Percentiles rank a stretch among this genome's conserved stretches.
Conservation (phyloP, 2,329 filamentous ascomycete genomes). For the Aspergillus persii region DNA sequence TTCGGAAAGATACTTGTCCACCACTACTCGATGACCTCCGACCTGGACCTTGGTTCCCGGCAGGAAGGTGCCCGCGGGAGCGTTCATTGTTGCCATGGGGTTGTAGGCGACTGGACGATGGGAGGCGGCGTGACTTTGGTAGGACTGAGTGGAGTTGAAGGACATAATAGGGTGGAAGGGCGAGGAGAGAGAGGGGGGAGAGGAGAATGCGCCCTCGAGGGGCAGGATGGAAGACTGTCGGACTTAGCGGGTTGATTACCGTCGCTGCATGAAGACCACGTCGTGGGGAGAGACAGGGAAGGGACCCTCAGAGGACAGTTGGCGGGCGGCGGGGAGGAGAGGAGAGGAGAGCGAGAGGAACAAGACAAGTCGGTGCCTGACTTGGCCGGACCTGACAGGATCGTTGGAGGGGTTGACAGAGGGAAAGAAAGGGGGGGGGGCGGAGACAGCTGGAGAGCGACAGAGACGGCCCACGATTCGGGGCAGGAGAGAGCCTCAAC, state of each 20-base stretch:
- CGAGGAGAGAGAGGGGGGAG: not conserved
- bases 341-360: not conserved
- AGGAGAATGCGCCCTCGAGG: slow-evolving; percentile 22
- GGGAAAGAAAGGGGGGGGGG: not conserved
- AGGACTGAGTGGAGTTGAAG: slow-evolving; percentile 27
- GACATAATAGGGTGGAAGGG: slow-evolving; percentile 29
- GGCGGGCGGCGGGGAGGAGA: slow-evolving; percentile 9
- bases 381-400: not conserved
- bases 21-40: slow-evolving; percentile 84
- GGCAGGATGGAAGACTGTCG: slow-evolving; percentile 18
- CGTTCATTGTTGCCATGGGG: slow-evolving; percentile 34
- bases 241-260: slow-evolving; percentile 12
- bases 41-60: slow-evolving; percentile 97
- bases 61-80: slow-evolving; percentile 79
- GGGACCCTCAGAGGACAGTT: slow-evolving; percentile 18
- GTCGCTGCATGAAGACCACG: slow-evolving; percentile 23
- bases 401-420: not conserved
- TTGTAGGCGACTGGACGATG: slow-evolving; percentile 34
- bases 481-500: slow-evolving; percentile 1
- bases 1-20: slow-evolving; percentile 96
- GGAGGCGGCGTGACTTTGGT: slow-evolving; percentile 29
- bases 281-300: not conserved
- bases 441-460: not conserved
- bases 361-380: not conserved
- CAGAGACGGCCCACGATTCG: slow-evolving; percentile 9